Evolutionary conservation across 805 yeast species (phyloP), one percentile per base, ranked within the genome.

Genomic region (Kluyveromyces wickerhamii): DNA sequence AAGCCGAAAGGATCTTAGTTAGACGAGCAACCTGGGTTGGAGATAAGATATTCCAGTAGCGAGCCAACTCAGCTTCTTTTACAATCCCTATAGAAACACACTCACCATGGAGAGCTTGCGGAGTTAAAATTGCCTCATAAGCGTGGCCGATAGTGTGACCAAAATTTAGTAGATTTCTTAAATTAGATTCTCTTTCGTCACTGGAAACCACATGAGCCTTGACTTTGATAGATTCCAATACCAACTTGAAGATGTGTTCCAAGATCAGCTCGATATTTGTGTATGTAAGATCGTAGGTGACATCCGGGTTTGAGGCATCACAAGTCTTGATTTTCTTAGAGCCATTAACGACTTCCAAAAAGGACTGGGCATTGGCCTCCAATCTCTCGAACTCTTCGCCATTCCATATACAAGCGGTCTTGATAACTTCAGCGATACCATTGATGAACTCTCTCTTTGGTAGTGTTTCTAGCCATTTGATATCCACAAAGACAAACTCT

Each of bases 111-210:
- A 92, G 70, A 16, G 95, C 92, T 59, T 88, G 86, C 7, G 98
- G 98, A 4, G 97, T 88, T 42, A 92, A 68, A 22, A 92, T 77
- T n/a, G 98, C 97, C 65, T 92, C 98, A 45, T 82, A 87, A 14
- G 98, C 98, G 59, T 92, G 98, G 29, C 98, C 98, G 49, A 92
- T 88, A 19, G 96, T 75, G 59, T 92, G 98, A 22, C 98, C 98
- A 55, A 89, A 92, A 62, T 92, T 92, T 40, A 92, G 69, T 44
- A 92, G 63, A 59, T 92, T 92, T 62, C 98, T 74, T 45, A 92
- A 70, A 3, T 95, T 92, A 32, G 95, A 86, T 61, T 92, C 98
- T 51, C 94, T 80, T 61, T 92, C 98, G 62, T 92, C 98, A 12
- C 77, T 69, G 3, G 95, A 74, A 11, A 92, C 98, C 31, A 92